Conservation (phyloP, 768 basidiomycete species). For the Paxillus rubicundulus region DNA sequence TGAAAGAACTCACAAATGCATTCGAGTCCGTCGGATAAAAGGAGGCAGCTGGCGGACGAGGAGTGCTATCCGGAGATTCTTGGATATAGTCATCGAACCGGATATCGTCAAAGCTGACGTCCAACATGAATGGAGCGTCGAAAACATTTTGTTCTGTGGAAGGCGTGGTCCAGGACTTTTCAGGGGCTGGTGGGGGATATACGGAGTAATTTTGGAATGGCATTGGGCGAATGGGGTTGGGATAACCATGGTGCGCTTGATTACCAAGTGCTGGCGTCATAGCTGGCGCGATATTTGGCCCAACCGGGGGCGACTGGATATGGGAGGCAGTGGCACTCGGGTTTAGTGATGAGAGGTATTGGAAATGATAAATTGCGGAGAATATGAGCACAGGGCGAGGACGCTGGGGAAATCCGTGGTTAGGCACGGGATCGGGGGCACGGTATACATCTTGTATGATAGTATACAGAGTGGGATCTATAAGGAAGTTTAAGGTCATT, state of each 20-base stretch:
- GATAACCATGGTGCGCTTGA: slow-evolving; percentile 1
- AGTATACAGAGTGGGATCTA: slow-evolving; percentile 66
- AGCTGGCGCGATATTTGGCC: slow-evolving; percentile 11
- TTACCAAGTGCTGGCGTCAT: slow-evolving; percentile 14
- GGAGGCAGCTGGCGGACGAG: slow-evolving; percentile 22
- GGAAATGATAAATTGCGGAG: slow-evolving; percentile 59
- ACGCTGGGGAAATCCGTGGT: slow-evolving; percentile 16
- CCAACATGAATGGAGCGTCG: slow-evolving; percentile 30
- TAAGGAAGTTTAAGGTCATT: neutral
- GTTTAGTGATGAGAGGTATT: slow-evolving; percentile 30
- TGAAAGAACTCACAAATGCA: slow-evolving; percentile 32
- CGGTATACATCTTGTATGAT: slow-evolving; percentile 62
- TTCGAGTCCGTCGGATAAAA: slow-evolving; percentile 32
- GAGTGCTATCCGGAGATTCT: slow-evolving; percentile 13
- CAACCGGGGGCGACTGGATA: slow-evolving; percentile 10
- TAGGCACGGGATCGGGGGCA: slow-evolving; percentile 26
- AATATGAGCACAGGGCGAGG: slow-evolving; percentile 41
- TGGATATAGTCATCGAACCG: slow-evolving; percentile 25
- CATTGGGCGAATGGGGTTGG: neutral
- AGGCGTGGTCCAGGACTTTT: neutral
- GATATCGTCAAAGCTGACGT: slow-evolving; percentile 28
- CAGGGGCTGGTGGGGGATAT: neutral
- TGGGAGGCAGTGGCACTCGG: slow-evolving; percentile 3
- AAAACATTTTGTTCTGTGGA: slow-evolving; percentile 23
- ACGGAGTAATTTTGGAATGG: slow-evolving; percentile 6